phyloP scores from a whole-genome alignment of 2,329 filamentous ascomycete species.

The Colletotrichum cuscutae region DNA sequence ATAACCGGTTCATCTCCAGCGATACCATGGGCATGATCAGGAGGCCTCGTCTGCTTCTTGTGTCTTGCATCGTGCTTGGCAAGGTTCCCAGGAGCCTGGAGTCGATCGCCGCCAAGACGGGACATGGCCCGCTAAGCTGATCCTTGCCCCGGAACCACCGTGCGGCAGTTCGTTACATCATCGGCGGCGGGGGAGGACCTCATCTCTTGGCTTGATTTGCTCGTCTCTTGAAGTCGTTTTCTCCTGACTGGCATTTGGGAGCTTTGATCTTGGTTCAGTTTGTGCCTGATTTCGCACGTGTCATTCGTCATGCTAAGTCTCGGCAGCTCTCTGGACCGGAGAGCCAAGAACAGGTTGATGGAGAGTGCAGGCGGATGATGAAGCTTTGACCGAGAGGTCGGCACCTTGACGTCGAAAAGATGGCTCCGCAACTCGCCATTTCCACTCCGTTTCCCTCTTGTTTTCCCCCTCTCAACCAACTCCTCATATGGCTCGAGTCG shows the following conservation, averaged over 20 bases:
- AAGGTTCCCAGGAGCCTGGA: constrained; percentile 30
- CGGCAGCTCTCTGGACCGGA: neutral
- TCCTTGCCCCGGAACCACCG: constrained; percentile 26
- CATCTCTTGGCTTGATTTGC: constrained; percentile 19
- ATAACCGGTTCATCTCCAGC: neutral
- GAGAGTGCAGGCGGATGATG: neutral
- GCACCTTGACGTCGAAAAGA: neutral
- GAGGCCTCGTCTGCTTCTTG: constrained; percentile 7
- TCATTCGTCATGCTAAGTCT: neutral
- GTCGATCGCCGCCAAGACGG: constrained; percentile 34
- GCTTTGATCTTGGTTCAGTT: neutral
- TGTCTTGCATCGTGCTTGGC: constrained; percentile 12
- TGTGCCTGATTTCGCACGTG: constrained; percentile 5
- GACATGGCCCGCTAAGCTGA: constrained; percentile 32
- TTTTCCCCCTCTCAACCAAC: neutral
- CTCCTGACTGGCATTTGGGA: neutral
- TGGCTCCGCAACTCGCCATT: neutral
- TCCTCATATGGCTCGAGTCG: neutral
- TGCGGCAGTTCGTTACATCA: constrained; percentile 33
- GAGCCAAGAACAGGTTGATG: neutral
- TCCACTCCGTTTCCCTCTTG: neutral
- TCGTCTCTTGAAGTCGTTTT: neutral
- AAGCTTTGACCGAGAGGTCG: neutral
- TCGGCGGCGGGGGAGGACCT: constrained; percentile 21
- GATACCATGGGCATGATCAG: neutral